Conservation (phyloP, 2,329 filamentous ascomycete species). For the Periconia sp. region DNA sequence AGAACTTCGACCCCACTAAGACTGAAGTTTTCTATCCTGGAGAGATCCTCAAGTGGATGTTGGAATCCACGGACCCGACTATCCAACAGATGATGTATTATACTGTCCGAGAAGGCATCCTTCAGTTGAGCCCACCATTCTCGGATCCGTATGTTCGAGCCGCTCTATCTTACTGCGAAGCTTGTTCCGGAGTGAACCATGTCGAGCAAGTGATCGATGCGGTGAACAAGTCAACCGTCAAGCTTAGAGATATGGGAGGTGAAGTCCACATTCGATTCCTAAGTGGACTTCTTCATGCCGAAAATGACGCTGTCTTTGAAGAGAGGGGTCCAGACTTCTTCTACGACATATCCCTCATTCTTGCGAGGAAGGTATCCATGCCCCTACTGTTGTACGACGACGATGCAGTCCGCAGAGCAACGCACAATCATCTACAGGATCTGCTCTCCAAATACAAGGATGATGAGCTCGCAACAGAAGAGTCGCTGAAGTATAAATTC, state of each 20-base stretch:
- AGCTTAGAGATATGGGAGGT: constrained; percentile 27
- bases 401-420: constrained; percentile 32
- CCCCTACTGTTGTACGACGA: constrained; percentile 37
- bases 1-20: constrained; percentile 38
- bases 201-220: constrained; percentile 26
- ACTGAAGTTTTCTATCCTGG: constrained; percentile 41
- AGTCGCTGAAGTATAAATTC: constrained; percentile 29
- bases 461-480: constrained; percentile 18
- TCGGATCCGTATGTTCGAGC: constrained; percentile 41
- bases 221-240: constrained; percentile 24
- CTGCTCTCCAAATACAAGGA: constrained; percentile 25
- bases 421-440: constrained; percentile 24
- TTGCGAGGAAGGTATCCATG: constrained; percentile 22
- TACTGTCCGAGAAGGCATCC: constrained; percentile 39
- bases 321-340: constrained; percentile 26
- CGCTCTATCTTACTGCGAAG: constrained; percentile 39
- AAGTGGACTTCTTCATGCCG: constrained; percentile 23
- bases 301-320: constrained; percentile 29
- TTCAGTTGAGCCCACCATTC: constrained; percentile 25
- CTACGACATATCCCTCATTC: constrained; percentile 25
- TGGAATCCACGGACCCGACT: constrained; percentile 22
- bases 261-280: constrained; percentile 35
- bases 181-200: constrained; percentile 15
- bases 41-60: constrained; percentile 40
- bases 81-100: constrained; percentile 22